Evolutionary conservation across 371 early-diverging fungal genomes (phyloP), one percentile per base, ranked within the genome.

Genomic region (Syncephalastrum racemosum): DNA sequence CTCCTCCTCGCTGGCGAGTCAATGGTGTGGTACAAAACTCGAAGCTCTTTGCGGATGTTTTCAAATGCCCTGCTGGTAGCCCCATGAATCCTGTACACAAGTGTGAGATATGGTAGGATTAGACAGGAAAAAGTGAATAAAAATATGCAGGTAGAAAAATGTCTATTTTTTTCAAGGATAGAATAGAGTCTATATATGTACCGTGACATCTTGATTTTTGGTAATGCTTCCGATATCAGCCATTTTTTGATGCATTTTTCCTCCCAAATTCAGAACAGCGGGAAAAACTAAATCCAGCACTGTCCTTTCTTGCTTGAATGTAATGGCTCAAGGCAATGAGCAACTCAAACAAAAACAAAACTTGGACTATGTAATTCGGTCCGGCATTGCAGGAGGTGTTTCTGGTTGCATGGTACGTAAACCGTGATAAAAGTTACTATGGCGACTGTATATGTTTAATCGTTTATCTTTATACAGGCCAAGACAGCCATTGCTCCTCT

Each of bases 401-500:
- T 77, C 80, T 16, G 80, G 78, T 8, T 75, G 74, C 50, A 67
- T 80, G 72, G 77, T 77, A 68, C 22, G 53, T 20, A 24, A 41
- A 4, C n/a, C n/a, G n/a, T n/a, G n/a, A n/a, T n/a, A n/a, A n/a
- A n/a, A n/a, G n/a, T n/a, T n/a, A n/a, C n/a, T 8, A 19, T 18
- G 18, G 15, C 14, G 5, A 27, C 20, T 10, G 10, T 77, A 50
- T 77, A 58, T 50, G 18, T 75, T 15, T 54, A 59, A 7, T 15
- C 14, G n/a, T 19, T 10, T 54, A 15, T 1, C 3, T 23, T 44
- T 18, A 15, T 22, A 43, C 39, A 81, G 82, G 96, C 95, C 15
- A 96, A 97, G 63, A 92, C 95, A 3, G 81, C 81, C 0, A 88
- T 96, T 50, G 98, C 97, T 14, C 98, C 98, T 4, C 68, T 98